Evolutionary conservation across 163 green algal genomes (phyloP).

Genomic region (Coccomyxa subellipsoidea): DNA sequence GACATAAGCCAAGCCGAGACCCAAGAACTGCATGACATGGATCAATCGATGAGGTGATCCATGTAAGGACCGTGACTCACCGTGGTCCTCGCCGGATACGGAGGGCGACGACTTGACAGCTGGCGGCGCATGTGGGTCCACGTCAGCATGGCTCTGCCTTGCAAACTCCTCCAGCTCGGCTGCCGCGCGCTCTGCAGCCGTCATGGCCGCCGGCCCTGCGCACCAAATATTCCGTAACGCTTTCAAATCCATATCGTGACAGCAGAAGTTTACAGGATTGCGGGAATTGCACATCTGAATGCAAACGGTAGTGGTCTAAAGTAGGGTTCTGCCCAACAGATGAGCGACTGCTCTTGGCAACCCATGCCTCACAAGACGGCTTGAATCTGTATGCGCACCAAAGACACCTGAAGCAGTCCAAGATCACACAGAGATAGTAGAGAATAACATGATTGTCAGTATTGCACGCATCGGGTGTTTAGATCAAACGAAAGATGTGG

Average conservation of each 20-base stretch:
- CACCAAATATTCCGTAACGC: neutral
- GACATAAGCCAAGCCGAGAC: too few relatives aligned
- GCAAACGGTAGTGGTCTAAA: neutral
- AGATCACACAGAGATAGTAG: too few relatives aligned
- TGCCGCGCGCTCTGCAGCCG: neutral
- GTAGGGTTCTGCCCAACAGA: neutral
- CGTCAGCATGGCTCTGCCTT: neutral
- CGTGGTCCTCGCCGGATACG: neutral
- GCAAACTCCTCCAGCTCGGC: constrained; percentile 2
- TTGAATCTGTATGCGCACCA: neutral
- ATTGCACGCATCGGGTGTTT: too few relatives aligned
- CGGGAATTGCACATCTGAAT: neutral
- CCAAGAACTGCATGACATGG: too few relatives aligned
- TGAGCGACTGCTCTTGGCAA: neutral
- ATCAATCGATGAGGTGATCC: neutral
- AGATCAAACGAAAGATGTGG: too few relatives aligned
- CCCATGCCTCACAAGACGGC: neutral
- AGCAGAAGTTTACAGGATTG: too few relatives aligned
- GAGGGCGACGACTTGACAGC: constrained; percentile 1
- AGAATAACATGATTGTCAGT: too few relatives aligned
- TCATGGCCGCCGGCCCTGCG: neutral
- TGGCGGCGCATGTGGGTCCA: constrained; percentile 5
- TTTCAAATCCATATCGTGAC: too few relatives aligned
- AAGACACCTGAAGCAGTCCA: too few relatives aligned
- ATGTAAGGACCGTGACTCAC: neutral